These are phyloP conservation scores for Delonix regia DNA, from an alignment of 306 rosid genomes.

Conservation along the genomic window DNA sequence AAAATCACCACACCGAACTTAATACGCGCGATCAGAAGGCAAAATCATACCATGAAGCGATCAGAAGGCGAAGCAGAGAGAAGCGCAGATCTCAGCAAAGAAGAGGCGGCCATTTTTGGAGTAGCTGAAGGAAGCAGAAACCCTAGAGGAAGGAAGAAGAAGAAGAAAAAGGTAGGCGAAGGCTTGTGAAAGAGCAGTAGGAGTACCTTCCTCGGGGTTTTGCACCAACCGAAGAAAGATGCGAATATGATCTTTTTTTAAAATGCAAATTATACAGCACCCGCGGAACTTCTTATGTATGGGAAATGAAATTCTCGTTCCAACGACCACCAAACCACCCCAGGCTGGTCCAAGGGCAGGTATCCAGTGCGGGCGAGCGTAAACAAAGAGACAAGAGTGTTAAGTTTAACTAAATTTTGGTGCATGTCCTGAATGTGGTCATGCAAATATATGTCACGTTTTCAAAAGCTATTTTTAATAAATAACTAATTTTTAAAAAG, in stretches of 20 bases:
- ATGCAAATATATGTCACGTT: no score
- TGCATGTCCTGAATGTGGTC: no score
- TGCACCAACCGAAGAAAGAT: slow-evolving; percentile 5
- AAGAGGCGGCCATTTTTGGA: slow-evolving; percentile 77
- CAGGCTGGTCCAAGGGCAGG: not conserved
- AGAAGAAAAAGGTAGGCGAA: not conserved
- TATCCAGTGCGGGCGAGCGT: not conserved
- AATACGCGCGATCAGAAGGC: not conserved
- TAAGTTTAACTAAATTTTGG: no score
- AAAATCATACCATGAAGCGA: slow-evolving; percentile 47
- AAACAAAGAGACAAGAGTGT: no score
- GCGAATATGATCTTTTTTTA: not conserved
- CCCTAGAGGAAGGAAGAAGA: slow-evolving; percentile 27
- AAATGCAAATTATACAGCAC: not conserved
- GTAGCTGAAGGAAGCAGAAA: slow-evolving; percentile 35
- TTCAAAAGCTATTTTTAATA: no score
- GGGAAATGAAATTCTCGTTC: not conserved
- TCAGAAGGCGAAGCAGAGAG: slow-evolving; percentile 40
- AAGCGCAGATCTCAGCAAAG: slow-evolving; percentile 64
- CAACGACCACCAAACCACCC: not conserved
- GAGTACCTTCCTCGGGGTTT: not conserved
- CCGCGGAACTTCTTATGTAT: not conserved
- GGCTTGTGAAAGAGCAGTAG: not conserved
- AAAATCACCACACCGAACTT: not conserved
- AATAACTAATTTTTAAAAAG: no score